Evolutionary conservation across 2,329 filamentous ascomycete species (phyloP), one percentile per base, ranked within the genome.

Genomic region (Blastomyces percursus): DNA sequence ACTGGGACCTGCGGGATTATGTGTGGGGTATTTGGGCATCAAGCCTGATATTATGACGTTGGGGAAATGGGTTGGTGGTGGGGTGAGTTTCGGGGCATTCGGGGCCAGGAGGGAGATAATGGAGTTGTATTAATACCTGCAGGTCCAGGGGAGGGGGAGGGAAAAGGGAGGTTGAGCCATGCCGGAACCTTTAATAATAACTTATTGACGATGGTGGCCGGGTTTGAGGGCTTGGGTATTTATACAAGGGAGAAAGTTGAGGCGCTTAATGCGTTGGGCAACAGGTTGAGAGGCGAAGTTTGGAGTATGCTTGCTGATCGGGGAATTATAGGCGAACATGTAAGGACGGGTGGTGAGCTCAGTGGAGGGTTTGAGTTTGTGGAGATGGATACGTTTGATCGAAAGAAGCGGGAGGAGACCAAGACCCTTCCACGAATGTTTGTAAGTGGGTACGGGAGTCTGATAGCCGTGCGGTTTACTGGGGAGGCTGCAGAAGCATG

Each of bases 181-280:
- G 82, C 84, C 0, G 85, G 85, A 1, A 88, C 86, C 0, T 88
- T 86, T 71, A 87, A 88, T 71, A 89, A 89, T 69, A 88, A 89
- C 70, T 78, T 79, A 1, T 72, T 87, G 7, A 81, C 81, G 1
- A 88, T 87, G 78, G 75, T 77, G 30, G 81, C 82, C 8, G 85
- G 85, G 0, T 70, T 75, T 44, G 73, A 71, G 5, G 79, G 74
- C 52, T 69, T 64, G 61, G 66, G 30, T 16, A 46, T 72, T 3
- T 61, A 71, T 51, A 66, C 65, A 11, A 48, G 38, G 32, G 66
- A 69, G 19, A 63, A 62, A 27, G 59, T 72, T 5, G 56, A 61
- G 32, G 59, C 60, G 1, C 55, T 74, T 44, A 74, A 74, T 65
- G 59, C 46, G 1, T 51, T 71, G 48, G 72, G 73, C 8, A 65